Evolutionary conservation across 257 asterid genomes (phyloP), one percentile per base, ranked within the genome.

Genomic region (Verbena officinalis): DNA sequence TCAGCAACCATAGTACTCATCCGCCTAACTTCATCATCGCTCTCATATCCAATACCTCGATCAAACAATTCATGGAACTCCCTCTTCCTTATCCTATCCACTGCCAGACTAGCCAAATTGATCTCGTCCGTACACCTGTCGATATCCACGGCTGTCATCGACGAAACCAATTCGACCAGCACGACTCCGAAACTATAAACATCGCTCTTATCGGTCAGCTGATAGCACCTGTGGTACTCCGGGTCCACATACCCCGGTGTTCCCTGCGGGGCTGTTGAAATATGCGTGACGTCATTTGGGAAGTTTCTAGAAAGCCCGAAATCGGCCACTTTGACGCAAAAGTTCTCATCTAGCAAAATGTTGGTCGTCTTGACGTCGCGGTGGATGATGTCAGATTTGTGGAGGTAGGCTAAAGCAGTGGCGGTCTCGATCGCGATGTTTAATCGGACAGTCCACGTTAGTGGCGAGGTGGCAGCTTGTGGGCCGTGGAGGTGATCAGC

Each of bases 121-220:
- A 84, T 79, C 36, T 84, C 91, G 50, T 71, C 65, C 48, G 74
- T 63, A 13, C 69, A 42, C 73, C 91, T 73, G 14, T 68, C 71
- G 21, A 79, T 77, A 66, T 84, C 86, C 38, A 84, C 88, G 1
- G 84, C 88, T 4, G 81, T 82, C 74, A 73, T 62, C 3, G 88
- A 81, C 1, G 91, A 84, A 9, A 84, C 40, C 11, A 84, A 86
- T 78, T 81, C 91, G n/a, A 81, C 53, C 1, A 84, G 77, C 14
- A 84, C 91, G 2, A 84, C 91, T 0, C 88, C 88, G 16, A 84
- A 84, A 66, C 91, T 84, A 40, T 84, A 84, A 4, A 84, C 84
- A 1, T 84, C 84, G 66, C 88, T 84, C 70, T 75, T 84, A 23
- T 52, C 73, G 0, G 80, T 81, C 0, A 84, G 60, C 51, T 75